phyloP scores from a whole-genome alignment of 352 stramenopile genomes.

The Phytophthora sp. region DNA sequence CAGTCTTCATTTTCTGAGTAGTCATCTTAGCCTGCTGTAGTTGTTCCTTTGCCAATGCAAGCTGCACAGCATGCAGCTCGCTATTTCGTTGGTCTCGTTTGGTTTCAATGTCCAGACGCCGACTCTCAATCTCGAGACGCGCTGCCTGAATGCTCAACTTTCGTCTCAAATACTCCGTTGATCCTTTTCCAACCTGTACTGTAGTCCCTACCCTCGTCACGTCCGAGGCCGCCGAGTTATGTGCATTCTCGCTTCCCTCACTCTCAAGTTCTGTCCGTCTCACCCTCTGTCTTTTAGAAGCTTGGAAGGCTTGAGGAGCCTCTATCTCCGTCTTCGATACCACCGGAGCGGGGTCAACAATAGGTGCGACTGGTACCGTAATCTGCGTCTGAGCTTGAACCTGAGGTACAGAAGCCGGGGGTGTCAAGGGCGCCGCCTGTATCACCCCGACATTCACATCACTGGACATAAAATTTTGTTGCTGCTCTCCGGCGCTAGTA shows the following conservation, averaged over 20 bases:
- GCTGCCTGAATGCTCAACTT: slow-evolving; percentile 51
- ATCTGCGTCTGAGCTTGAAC: slow-evolving; percentile 1
- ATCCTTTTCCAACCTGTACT: slow-evolving; percentile 16
- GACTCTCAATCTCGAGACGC: slow-evolving; percentile 48
- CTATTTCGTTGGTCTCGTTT: slow-evolving; percentile 47
- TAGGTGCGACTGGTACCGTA: neutral
- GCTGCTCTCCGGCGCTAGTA: slow-evolving; percentile 8
- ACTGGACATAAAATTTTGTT: slow-evolving; percentile 20
- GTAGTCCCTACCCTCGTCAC: neutral
- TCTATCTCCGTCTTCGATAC: slow-evolving; percentile 15
- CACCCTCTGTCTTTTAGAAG: slow-evolving; percentile 21
- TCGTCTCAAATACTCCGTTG: slow-evolving; percentile 46
- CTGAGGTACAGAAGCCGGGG: slow-evolving; percentile 8
- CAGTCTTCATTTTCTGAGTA: slow-evolving; percentile 55
- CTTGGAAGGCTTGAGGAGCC: slow-evolving; percentile 14
- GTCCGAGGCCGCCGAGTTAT: slow-evolving; percentile 1
- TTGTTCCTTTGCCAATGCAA: slow-evolving; percentile 57
- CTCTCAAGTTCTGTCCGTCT: slow-evolving; percentile 5
- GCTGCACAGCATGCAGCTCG: slow-evolving; percentile 52
- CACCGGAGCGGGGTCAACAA: neutral
- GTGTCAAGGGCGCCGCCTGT: slow-evolving; percentile 21
- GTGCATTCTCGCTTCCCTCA: slow-evolving; percentile 5
- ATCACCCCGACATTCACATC: slow-evolving; percentile 21
- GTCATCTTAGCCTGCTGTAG: slow-evolving; percentile 54
- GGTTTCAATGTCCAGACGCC: slow-evolving; percentile 51